phyloP scores from a whole-genome alignment of 345 rosid species.

The Populus simonii region DNA sequence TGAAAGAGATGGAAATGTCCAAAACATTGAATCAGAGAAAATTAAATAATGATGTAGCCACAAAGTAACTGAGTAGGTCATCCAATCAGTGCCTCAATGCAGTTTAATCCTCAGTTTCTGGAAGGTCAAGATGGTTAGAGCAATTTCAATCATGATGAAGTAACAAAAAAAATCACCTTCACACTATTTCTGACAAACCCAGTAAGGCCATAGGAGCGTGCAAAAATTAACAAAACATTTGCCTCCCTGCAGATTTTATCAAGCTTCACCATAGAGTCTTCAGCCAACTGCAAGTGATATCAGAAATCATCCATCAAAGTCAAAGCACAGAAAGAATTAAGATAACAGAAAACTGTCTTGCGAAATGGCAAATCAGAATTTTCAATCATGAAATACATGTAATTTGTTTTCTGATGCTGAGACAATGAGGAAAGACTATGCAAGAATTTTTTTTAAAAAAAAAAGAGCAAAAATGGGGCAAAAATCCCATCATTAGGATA shows the following conservation, averaged over 20 bases:
- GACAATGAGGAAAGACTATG: no score
- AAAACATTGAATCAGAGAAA: neutral
- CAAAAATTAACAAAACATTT: slow-evolving; percentile 80
- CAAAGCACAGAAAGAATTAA: slow-evolving; percentile 1
- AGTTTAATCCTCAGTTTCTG: neutral
- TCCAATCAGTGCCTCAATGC: neutral
- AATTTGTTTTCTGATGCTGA: neutral
- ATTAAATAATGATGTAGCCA: neutral
- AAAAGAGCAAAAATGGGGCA: no score
- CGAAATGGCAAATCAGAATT: neutral
- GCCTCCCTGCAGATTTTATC: slow-evolving; percentile 84
- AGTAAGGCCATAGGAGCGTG: slow-evolving; percentile 91
- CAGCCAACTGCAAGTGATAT: slow-evolving; percentile 63
- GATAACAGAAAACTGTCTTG: neutral
- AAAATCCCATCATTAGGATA: no score
- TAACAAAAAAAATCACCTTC: slow-evolving; percentile 48
- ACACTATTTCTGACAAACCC: slow-evolving; percentile 85
- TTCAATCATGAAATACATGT: neutral
- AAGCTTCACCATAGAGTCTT: slow-evolving; percentile 79
- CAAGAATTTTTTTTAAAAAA: no score
- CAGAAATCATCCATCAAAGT: slow-evolving; percentile 11
- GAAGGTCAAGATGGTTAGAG: neutral
- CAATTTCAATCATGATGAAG: slow-evolving; percentile 4
- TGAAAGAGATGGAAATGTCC: neutral
- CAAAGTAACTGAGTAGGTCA: neutral